phyloP scores from a whole-genome alignment of 2,329 filamentous ascomycete species.

The Colletotrichum liriopes region DNA sequence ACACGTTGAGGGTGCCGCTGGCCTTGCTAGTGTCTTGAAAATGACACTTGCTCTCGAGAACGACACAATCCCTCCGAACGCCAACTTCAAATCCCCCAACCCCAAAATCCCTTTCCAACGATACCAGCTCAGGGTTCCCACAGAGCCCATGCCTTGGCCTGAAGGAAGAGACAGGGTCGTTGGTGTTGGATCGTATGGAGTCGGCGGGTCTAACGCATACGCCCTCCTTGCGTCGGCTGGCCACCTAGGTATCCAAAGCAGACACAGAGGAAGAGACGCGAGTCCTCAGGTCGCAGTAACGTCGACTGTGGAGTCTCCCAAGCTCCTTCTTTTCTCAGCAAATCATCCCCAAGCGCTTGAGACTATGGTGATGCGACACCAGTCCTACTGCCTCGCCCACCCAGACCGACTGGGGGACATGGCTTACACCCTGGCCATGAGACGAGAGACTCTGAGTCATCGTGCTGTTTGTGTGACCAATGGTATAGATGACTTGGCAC shows the following conservation, averaged over 20 bases:
- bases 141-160: constrained; percentile 48
- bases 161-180: constrained; percentile 46
- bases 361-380: constrained; percentile 9
- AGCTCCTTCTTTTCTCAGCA: constrained; percentile 18
- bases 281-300: no score
- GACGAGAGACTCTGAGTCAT: constrained; percentile 48
- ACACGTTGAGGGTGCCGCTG: constrained; percentile 54
- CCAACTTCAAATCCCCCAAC: constrained; percentile 39
- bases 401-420: constrained; percentile 44
- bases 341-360: constrained; percentile 38
- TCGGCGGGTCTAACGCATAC: constrained; percentile 47
- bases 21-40: constrained; percentile 52
- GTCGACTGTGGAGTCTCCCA: neutral
- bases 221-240: constrained; percentile 10
- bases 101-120: constrained; percentile 38
- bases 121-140: constrained; percentile 47
- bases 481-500: constrained; percentile 22
- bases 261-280: neutral
- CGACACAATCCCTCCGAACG: constrained; percentile 36
- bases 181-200: constrained; percentile 55
- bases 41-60: constrained; percentile 47
- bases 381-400: constrained; percentile 44
- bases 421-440: constrained; percentile 50
- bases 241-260: neutral
- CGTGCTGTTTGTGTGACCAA: constrained; percentile 46